A percentile compares a stretch with the other conserved stretches of the same genome.
These are phyloP conservation scores for Nannizzia gypsea DNA, from an alignment of 2,329 filamentous ascomycete species.

Conservation along the genomic window DNA sequence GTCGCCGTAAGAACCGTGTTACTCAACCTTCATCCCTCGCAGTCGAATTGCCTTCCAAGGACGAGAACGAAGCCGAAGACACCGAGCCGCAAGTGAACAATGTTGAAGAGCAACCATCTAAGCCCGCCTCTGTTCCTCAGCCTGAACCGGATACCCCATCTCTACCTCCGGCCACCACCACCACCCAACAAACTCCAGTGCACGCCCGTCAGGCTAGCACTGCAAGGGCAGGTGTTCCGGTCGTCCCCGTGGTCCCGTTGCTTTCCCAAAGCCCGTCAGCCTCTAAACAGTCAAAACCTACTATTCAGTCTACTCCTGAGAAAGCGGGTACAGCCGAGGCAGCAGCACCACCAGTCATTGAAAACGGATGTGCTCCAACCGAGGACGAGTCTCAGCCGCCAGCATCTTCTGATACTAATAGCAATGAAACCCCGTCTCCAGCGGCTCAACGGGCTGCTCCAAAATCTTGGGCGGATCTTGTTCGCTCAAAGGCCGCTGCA, in stretches of 20 bases:
- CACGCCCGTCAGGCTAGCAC: conserved; percentile 24
- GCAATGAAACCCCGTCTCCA: conserved; percentile 22
- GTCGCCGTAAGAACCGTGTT: conserved; percentile 32
- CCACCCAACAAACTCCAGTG: conserved; percentile 23
- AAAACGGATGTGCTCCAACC: background rate
- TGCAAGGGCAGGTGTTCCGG: conserved; percentile 38
- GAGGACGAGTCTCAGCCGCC: conserved; percentile 4
- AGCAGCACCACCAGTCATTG: background rate
- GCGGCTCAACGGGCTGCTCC: conserved; percentile 38
- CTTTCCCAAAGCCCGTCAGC: conserved; percentile 29
- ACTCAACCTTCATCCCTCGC: conserved; percentile 25
- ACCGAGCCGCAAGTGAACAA: conserved; percentile 41
- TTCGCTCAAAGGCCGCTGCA: conserved; percentile 41
- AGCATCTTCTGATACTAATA: background rate
- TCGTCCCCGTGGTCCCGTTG: conserved; percentile 38
- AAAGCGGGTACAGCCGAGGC: conserved; percentile 1
- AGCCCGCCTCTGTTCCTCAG: conserved; percentile 35
- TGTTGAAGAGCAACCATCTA: background rate
- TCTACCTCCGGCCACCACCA: conserved; percentile 21
- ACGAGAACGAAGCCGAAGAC: conserved; percentile 16
- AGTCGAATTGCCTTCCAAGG: conserved; percentile 43
- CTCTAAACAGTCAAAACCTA: conserved; percentile 16
- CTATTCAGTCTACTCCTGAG: conserved; percentile 11
- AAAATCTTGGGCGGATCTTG: conserved; percentile 58
- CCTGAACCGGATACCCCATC: conserved; percentile 46